phyloP scores from a whole-genome alignment of 2,329 filamentous ascomycete genomes.

The Neurospora sp. region DNA sequence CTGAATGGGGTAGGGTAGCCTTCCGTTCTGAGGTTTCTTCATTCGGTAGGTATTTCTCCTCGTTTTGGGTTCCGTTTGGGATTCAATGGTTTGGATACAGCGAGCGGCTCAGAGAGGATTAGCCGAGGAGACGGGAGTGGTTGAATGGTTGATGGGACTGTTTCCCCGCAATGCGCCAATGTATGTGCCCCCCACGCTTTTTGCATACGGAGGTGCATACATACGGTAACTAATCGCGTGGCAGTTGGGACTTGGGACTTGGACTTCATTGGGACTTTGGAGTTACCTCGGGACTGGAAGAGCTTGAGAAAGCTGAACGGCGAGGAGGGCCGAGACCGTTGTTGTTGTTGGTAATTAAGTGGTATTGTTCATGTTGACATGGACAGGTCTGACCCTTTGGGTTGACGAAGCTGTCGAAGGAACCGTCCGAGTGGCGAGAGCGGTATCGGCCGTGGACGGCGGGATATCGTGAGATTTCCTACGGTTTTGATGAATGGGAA shows the following conservation, averaged over 20 bases:
- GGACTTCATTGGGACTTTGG: neutral
- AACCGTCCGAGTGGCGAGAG: neutral
- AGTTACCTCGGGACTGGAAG: neutral
- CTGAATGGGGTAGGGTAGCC: neutral
- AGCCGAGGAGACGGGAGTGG: no score
- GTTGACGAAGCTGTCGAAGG: neutral
- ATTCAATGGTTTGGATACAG: neutral
- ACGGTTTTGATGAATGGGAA: neutral
- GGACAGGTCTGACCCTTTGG: no score
- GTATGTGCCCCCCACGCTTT: neutral
- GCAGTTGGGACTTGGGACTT: neutral
- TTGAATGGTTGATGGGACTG: neutral
- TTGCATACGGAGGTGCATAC: neutral
- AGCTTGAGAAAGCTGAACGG: neutral
- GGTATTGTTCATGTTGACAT: neutral
- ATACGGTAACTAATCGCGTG: neutral
- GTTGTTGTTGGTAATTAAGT: neutral
- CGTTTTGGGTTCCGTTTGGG: neutral
- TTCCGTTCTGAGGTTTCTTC: neutral
- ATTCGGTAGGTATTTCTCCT: neutral
- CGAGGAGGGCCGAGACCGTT: neutral
- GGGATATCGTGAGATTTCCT: neutral
- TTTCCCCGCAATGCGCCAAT: neutral
- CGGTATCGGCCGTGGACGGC: neutral
- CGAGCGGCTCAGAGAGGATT: neutral